Percentiles rank a stretch among this genome's conserved stretches.
These are phyloP conservation scores for Aristolochia fimbriata DNA, from an alignment of 164 flowering plant genomes.

Conservation along the genomic window DNA sequence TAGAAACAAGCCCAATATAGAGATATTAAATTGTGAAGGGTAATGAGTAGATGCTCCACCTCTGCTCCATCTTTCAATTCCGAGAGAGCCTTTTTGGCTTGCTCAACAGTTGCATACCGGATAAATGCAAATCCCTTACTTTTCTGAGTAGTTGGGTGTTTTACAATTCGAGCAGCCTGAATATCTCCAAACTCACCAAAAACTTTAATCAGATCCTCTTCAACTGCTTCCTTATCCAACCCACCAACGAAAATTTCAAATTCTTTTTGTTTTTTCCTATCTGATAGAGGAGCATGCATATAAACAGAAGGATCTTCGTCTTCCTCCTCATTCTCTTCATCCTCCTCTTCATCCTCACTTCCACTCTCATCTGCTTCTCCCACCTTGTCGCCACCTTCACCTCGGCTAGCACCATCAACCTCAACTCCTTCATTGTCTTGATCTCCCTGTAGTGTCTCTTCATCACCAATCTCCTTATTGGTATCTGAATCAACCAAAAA, in stretches of 20 bases:
- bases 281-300: constrained; percentile 16
- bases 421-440: constrained; percentile 2
- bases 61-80: constrained; percentile 35
- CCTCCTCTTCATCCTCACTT: constrained; percentile 11
- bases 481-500: not conserved
- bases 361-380: constrained; percentile 9
- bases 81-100: constrained; percentile 28
- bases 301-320: constrained; percentile 16
- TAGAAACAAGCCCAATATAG: not conserved
- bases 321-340: constrained; percentile 13
- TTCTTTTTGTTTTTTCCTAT: constrained; percentile 23
- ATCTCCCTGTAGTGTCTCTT: constrained; percentile 9
- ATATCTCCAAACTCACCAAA: constrained; percentile 33
- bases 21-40: not conserved
- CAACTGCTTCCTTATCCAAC: constrained; percentile 26
- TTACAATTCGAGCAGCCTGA: constrained; percentile 22
- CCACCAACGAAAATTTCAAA: constrained; percentile 36
- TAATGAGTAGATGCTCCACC: constrained; percentile 10
- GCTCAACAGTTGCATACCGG: constrained; percentile 31
- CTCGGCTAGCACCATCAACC: constrained; percentile 5
- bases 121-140: constrained; percentile 40
- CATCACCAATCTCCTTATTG: constrained; percentile 1
- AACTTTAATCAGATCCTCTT: constrained; percentile 31
- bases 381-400: constrained; percentile 5
- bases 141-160: constrained; percentile 23